Evolutionary conservation across 176 grass and related monocot species (phyloP).

Genomic region (Eremochloa ophiuroides): DNA sequence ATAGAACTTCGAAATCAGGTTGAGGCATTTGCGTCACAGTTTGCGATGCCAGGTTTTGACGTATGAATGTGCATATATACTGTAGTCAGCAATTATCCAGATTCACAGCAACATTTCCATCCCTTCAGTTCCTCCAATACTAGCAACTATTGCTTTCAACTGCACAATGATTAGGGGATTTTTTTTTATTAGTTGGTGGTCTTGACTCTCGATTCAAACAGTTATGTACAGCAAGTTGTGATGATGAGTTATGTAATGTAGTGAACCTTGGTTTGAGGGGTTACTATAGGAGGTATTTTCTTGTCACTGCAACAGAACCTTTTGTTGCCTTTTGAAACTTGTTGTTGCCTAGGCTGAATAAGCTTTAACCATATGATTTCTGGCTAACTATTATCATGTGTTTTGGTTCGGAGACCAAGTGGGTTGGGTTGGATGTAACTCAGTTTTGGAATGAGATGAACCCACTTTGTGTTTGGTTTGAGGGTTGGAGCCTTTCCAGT

Average conservation of each 20-base stretch:
- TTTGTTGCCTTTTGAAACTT: background rate
- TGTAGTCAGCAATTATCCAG: slow-evolving; percentile 15
- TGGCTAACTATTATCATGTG: background rate
- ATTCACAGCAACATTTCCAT: slow-evolving; percentile 19
- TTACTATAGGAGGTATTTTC: slow-evolving; percentile 12
- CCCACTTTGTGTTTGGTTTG: no score
- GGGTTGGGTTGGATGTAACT: no score
- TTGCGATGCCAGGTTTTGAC: slow-evolving; percentile 93
- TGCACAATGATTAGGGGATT: slow-evolving; percentile 4
- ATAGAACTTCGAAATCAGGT: slow-evolving; percentile 66
- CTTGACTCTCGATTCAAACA: slow-evolving; percentile 13
- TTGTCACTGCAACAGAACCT: background rate
- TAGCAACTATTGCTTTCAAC: background rate
- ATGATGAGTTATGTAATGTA: slow-evolving; percentile 18
- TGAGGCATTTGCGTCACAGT: slow-evolving; percentile 78
- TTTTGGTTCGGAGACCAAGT: no score
- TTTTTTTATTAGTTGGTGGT: slow-evolving; percentile 14
- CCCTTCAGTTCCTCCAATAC: background rate
- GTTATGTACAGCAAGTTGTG: slow-evolving; percentile 38
- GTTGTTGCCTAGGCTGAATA: background rate
- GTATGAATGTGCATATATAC: slow-evolving; percentile 45
- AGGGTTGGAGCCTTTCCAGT: no score
- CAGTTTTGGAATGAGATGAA: no score
- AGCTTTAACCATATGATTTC: background rate
- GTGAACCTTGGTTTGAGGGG: slow-evolving; percentile 11